A percentile compares a stretch with the other conserved stretches of the same genome.
Conservation (phyloP, 1,284 basidiomycete genomes). For the Schizophyllum commune region DNA sequence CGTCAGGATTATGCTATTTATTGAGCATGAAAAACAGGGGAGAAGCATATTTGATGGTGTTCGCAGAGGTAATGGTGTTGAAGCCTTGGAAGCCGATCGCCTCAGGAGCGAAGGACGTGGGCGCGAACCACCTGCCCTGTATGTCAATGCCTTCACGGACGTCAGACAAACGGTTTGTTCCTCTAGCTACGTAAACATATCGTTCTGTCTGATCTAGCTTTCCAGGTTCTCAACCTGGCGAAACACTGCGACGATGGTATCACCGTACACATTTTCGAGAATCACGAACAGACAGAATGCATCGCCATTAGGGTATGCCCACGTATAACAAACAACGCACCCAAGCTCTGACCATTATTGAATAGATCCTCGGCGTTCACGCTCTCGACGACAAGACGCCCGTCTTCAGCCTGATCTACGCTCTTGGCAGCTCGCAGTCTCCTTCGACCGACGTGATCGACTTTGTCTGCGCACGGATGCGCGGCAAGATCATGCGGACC, state of each 20-base stretch:
- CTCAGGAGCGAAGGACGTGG: too few species aligned
- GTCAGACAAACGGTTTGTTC: too few species aligned
- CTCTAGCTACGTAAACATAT: conserved; percentile 6
- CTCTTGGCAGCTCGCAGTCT: conserved; percentile 1
- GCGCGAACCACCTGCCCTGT: too few species aligned
- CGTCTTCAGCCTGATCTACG: conserved; percentile 7
- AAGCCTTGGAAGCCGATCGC: too few species aligned
- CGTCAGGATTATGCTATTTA: neutral
- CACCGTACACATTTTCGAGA: conserved; percentile 2
- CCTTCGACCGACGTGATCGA: conserved; percentile 6
- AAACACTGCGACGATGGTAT: conserved; percentile 7
- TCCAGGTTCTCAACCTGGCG: conserved; percentile 8
- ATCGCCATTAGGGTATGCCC: conserved; percentile 11
- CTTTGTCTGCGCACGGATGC: neutral
- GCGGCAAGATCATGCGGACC: conserved; percentile 6
- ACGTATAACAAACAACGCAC: neutral
- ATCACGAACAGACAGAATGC: conserved; percentile 6
- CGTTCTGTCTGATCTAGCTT: conserved; percentile 7
- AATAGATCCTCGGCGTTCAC: conserved; percentile 9
- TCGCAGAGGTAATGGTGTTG: neutral
- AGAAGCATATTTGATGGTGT: conserved; percentile 7
- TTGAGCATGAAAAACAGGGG: neutral
- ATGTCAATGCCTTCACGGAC: too few species aligned
- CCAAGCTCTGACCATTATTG: neutral
- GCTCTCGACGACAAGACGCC: conserved; percentile 10